Conservation (phyloP, 1,139 yeast genomes). For the Saccharomyces hybrid region DNA sequence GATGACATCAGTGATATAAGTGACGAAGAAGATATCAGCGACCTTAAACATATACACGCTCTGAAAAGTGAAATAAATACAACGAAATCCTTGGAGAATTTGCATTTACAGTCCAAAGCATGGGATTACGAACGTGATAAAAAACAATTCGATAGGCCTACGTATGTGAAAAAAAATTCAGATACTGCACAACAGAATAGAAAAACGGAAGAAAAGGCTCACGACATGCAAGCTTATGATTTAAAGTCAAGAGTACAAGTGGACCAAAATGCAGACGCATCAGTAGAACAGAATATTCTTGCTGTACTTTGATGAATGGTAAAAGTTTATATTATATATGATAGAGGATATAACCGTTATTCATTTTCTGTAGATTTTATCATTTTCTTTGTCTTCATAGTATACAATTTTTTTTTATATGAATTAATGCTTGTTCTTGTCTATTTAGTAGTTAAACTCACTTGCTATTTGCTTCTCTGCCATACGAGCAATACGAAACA, state of each 20-base stretch:
- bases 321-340: not conserved
- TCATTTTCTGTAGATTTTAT: not conserved
- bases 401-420: not conserved
- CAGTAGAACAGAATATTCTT: slow-evolving; percentile 22
- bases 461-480: slow-evolving; percentile 55
- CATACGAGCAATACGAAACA: slow-evolving; percentile 72
- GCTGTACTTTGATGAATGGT: slow-evolving; percentile 14
- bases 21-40: slow-evolving; percentile 28
- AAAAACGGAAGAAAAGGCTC: not conserved
- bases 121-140: slow-evolving; percentile 58
- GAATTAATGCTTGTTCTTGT: not conserved
- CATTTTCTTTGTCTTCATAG: not conserved
- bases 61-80: slow-evolving; percentile 33
- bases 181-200: not conserved
- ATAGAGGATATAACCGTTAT: not conserved
- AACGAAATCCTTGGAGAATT: slow-evolving; percentile 29
- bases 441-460: slow-evolving; percentile 59
- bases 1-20: slow-evolving; percentile 26
- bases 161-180: slow-evolving; percentile 20
- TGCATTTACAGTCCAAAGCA: slow-evolving; percentile 32
- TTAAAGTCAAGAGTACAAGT: slow-evolving; percentile 22
- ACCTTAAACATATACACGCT: slow-evolving; percentile 29
- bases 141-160: slow-evolving; percentile 40
- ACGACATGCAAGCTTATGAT: not conserved
- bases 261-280: slow-evolving; percentile 11